Evolutionary conservation across 148 eudicot species (phyloP).

Genomic region (Tetragonia tetragonoides): DNA sequence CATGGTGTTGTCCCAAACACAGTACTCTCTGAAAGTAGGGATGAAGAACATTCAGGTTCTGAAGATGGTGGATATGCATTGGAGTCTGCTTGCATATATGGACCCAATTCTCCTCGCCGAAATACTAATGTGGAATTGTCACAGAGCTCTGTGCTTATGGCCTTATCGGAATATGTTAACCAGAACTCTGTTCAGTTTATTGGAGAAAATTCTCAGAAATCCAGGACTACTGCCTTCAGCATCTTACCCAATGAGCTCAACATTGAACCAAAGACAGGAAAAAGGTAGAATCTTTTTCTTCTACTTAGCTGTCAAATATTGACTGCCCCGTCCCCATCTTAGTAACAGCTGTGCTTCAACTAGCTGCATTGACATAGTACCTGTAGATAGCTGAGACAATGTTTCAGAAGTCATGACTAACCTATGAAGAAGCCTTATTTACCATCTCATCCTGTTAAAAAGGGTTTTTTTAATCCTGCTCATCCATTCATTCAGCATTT

Average conservation of each 20-base stretch:
- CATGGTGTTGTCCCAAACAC: conserved; percentile 34
- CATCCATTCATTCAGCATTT: too few species aligned
- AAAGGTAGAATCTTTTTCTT: conserved; percentile 37
- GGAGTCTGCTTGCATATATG: conserved; percentile 50
- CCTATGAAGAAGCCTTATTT: too few species aligned
- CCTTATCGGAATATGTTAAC: conserved; percentile 49
- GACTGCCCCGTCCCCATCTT: too few species aligned
- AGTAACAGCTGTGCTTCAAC: too few species aligned
- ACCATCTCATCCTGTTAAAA: too few species aligned
- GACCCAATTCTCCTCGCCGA: conserved; percentile 71
- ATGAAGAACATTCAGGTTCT: conserved; percentile 24
- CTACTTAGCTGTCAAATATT: not conserved
- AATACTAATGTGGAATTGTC: conserved; percentile 39
- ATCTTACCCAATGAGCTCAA: conserved; percentile 34
- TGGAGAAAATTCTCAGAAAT: conserved; percentile 28
- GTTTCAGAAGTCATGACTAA: too few species aligned
- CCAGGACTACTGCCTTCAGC: conserved; percentile 20
- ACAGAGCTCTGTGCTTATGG: conserved; percentile 45
- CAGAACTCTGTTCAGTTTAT: conserved; percentile 32
- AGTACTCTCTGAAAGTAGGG: conserved; percentile 19
- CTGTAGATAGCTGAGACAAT: too few species aligned
- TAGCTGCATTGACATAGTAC: too few species aligned
- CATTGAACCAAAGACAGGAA: conserved; percentile 35
- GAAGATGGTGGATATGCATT: conserved; percentile 35
- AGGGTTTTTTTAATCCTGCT: too few species aligned